Percentiles rank a stretch among this genome's conserved stretches.
phyloP scores from a whole-genome alignment of 176 grass and related monocot species.

The Pharus latifolius region DNA sequence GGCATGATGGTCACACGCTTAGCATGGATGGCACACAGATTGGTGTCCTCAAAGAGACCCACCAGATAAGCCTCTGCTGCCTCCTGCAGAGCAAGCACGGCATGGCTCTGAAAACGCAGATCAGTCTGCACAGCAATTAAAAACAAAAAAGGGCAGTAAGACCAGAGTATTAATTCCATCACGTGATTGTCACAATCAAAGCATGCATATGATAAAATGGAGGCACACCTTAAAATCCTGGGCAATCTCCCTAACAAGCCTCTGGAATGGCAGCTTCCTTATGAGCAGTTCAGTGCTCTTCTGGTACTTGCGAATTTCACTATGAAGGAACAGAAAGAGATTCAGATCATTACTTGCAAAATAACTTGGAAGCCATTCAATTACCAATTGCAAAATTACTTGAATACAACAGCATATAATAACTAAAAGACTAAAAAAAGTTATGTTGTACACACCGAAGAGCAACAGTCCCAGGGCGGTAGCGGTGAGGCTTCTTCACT shows the following conservation, averaged over 20 bases:
- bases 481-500: constrained; percentile 43
- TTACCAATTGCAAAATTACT: not conserved
- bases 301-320: constrained; percentile 36
- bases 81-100: constrained; percentile 34
- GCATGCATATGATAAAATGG: not conserved
- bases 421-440: not conserved
- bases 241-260: constrained; percentile 45
- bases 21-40: constrained; percentile 29
- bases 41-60: constrained; percentile 31
- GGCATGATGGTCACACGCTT: constrained; percentile 48
- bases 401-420: not conserved
- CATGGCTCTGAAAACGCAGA: constrained; percentile 46
- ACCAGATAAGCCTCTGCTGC: constrained; percentile 37
- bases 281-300: constrained; percentile 39
- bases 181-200: too few species aligned
- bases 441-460: not conserved
- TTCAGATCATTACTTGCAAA: not conserved
- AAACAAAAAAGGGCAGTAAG: not conserved
- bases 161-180: not conserved
- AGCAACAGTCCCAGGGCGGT: constrained; percentile 31
- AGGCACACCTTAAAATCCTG: constrained; percentile 35
- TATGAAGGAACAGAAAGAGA: not conserved
- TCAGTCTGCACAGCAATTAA: constrained; percentile 9
- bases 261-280: constrained; percentile 40
- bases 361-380: not conserved